Evolutionary conservation across 176 grass and related monocot species (phyloP).

Genomic region (Aegilops speltoides): DNA sequence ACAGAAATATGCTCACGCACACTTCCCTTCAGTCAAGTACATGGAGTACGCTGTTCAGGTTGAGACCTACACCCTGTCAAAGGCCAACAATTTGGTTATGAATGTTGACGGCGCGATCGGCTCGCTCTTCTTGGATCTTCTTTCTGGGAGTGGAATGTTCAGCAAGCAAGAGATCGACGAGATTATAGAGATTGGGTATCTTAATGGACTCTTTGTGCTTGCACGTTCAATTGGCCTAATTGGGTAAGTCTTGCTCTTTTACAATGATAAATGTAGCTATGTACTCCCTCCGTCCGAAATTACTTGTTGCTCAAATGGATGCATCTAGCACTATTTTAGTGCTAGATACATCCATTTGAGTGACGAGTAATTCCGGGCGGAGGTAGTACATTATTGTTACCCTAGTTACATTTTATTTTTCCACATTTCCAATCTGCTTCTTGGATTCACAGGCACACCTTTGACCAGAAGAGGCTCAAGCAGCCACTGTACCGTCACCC

Average conservation of each 20-base stretch:
- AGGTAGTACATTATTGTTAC: not conserved
- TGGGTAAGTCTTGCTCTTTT: conserved; percentile 53
- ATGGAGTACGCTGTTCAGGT: conserved; percentile 93
- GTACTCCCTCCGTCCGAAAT: too few relatives aligned
- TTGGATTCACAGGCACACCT: conserved; percentile 70
- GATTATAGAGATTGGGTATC: conserved; percentile 91
- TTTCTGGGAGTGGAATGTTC: conserved; percentile 98
- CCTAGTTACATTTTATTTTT: not conserved
- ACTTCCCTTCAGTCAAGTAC: conserved; percentile 94
- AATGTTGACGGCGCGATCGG: conserved; percentile 88
- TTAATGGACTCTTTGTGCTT: conserved; percentile 96
- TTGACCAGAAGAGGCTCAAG: conserved; percentile 98
- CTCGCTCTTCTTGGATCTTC: conserved; percentile 94
- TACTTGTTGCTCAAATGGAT: too few relatives aligned
- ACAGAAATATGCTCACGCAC: conserved; percentile 88
- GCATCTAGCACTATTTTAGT: too few relatives aligned
- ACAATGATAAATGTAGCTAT: not conserved
- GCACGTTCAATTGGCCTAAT: conserved; percentile 95
- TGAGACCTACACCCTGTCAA: conserved; percentile 90
- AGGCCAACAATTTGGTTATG: conserved; percentile 85
- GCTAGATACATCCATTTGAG: too few relatives aligned
- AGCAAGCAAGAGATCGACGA: conserved; percentile 90
- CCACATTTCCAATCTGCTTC: not conserved
- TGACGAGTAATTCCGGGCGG: too few relatives aligned
- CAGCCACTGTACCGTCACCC: conserved; percentile 97